Conservation (phyloP, 768 basidiomycete genomes). For the Sporobolomyces pararoseus region DNA sequence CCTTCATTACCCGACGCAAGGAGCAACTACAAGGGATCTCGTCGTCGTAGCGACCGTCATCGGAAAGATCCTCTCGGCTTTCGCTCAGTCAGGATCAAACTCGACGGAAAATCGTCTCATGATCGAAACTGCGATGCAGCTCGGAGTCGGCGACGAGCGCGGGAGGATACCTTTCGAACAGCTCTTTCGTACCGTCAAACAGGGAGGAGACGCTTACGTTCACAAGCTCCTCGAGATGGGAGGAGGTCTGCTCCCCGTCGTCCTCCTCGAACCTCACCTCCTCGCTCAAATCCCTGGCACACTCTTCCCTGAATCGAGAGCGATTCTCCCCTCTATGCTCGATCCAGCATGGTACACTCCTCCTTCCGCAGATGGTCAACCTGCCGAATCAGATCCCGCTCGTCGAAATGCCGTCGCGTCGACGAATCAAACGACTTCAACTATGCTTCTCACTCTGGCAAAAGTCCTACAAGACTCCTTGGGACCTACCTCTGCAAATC, state of each 20-base stretch:
- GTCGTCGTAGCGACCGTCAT: constrained; percentile 33
- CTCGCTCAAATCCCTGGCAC: constrained; percentile 49
- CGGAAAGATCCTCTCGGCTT: constrained; percentile 24
- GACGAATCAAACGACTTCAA: constrained; percentile 43
- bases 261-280: constrained; percentile 54
- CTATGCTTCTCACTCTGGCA: constrained; percentile 53
- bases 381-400: constrained; percentile 5
- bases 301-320: constrained; percentile 51
- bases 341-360: constrained; percentile 22
- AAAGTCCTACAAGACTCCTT: constrained; percentile 53
- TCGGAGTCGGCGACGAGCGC: constrained; percentile 39
- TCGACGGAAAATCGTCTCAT: constrained; percentile 37
- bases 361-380: neutral
- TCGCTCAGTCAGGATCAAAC: constrained; percentile 45
- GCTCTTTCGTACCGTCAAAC: constrained; percentile 46
- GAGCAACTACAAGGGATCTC: constrained; percentile 28
- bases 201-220: constrained; percentile 50
- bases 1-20: constrained; percentile 17
- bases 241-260: constrained; percentile 52
- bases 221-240: constrained; percentile 50
- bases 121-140: constrained; percentile 42
- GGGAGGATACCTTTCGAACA: constrained; percentile 38
- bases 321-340: constrained; percentile 50
- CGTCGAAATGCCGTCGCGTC: constrained; percentile 15
- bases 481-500: constrained; percentile 47